Percentiles rank a stretch among this genome's conserved stretches.
These are phyloP conservation scores for Eucalyptus pauciflora DNA, from an alignment of 345 rosid genomes.

Conservation along the genomic window DNA sequence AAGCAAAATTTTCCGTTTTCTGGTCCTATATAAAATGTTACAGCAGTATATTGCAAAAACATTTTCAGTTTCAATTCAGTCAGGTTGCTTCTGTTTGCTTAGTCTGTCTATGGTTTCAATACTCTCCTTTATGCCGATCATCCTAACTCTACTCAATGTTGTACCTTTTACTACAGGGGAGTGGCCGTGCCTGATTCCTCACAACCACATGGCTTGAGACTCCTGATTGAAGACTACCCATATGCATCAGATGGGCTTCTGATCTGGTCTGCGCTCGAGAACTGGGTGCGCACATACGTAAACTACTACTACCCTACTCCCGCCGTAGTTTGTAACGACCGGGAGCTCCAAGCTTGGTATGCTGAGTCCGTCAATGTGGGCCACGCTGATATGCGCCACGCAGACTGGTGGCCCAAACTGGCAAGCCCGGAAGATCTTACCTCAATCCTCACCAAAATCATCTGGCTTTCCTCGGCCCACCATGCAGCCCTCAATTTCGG, in stretches of 20 bases:
- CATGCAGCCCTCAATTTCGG: conserved; percentile 98
- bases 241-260: conserved; percentile 88
- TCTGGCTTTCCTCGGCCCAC: conserved; percentile 97
- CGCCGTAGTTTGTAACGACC: conserved; percentile 35
- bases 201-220: conserved; percentile 80
- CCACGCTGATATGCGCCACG: conserved; percentile 63
- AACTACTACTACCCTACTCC: conserved; percentile 59
- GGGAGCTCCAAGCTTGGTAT: conserved; percentile 84
- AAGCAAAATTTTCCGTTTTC: background rate
- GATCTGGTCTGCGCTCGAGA: conserved; percentile 74
- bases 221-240: conserved; percentile 83
- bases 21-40: background rate
- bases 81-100: background rate
- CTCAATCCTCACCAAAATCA: conserved; percentile 57
- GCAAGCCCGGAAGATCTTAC: conserved; percentile 38
- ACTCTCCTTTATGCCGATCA: background rate
- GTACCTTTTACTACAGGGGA: conserved; percentile 39
- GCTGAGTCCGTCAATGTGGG: conserved; percentile 72
- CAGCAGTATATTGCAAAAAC: background rate
- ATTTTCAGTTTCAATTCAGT: background rate
- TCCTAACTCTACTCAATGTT: background rate
- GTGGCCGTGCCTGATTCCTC: conserved; percentile 85
- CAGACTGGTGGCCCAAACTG: conserved; percentile 85
- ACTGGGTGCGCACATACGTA: conserved; percentile 85
- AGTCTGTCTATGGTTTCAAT: background rate